Base-by-base conservation (phyloP, 148 eudicot genomes). In the Fagopyrum homotropicum region DNA sequence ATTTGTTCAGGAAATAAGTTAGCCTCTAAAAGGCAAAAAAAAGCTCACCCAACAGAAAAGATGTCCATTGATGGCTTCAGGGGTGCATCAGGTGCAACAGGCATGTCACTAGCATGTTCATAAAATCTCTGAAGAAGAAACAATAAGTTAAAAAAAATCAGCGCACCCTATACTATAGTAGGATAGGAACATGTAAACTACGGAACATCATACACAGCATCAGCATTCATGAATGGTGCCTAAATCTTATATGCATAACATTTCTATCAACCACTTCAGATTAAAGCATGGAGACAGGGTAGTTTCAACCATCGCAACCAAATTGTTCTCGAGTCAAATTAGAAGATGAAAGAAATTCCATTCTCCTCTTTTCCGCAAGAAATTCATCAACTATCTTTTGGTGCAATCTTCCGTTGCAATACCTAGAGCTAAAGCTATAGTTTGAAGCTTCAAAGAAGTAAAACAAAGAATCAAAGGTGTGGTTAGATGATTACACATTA, bases 41-140 rank as follows among this genome's bases (percentile, higher is more conserved):
- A 57, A 75, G 80, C 98, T 89, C 84, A 95, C 98, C 98, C 98
- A 29, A 86, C 98, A 70, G 97, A 81, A 75, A 95, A 95, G 80
- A 95, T 90, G 80, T 95, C 97, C 98, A 95, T 95, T 5, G 92
- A 92, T 79, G 97, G 96, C 83, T 86, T 85, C 75, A 95, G 79
- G n/a, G 86, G 86, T 57, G 91, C 91, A 84, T 91, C 97, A 59
- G 90, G 85, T 55, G 90, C 84, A 80, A 95, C 90, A 76, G 91
- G 92, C 79, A 82, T 78, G 85, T 90, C 98, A 83, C 89, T 88
- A 77, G 92, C 98, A 82, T 95, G 97, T 85, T 95, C 98, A 78
- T 95, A 95, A 82, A 95, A 95, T 81, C 98, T 92, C 98, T 95
- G 93, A 68, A 78, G 83, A 54, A 79, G 26, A 77, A 69, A 29